These are phyloP conservation scores for Blepharisma undulans DNA, from an alignment of 169 alveolate genomes.

Conservation along the genomic window DNA sequence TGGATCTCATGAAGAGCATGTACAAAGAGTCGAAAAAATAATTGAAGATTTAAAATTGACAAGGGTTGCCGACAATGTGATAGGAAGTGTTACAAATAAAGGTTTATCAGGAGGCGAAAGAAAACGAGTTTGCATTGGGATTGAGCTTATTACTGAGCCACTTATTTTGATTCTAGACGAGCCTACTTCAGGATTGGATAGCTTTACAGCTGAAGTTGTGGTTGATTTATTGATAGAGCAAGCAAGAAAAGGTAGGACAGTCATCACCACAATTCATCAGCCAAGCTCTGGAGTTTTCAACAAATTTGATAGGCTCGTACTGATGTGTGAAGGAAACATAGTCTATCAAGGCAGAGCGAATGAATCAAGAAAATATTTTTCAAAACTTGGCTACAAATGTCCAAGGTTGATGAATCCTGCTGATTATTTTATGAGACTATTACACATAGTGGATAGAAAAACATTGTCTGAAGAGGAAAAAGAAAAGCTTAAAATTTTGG, in stretches of 20 bases:
- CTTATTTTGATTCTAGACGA: slow-evolving; percentile 87
- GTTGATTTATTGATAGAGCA: slow-evolving; percentile 68
- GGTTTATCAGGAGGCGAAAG: slow-evolving; percentile 93
- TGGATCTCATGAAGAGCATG: not conserved
- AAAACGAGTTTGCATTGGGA: slow-evolving; percentile 89
- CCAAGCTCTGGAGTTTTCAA: slow-evolving; percentile 78
- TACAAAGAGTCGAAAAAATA: slow-evolving; percentile 48
- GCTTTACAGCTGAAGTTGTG: slow-evolving; percentile 80
- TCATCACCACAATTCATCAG: slow-evolving; percentile 79
- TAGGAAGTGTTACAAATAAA: slow-evolving; percentile 77
- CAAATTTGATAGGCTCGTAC: slow-evolving; percentile 72
- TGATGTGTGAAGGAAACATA: slow-evolving; percentile 72
- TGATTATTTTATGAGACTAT: slow-evolving; percentile 56
- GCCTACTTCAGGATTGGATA: slow-evolving; percentile 90
- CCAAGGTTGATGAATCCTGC: slow-evolving; percentile 68
- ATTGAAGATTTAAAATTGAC: slow-evolving; percentile 55
- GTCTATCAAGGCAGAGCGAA: slow-evolving; percentile 63
- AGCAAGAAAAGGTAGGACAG: slow-evolving; percentile 79
- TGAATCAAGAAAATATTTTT: slow-evolving; percentile 44
- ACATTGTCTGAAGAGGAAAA: not conserved
- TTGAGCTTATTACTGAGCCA: slow-evolving; percentile 90
- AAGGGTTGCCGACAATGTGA: slow-evolving; percentile 59
- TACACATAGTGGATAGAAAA: slow-evolving; percentile 3
- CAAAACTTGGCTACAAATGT: slow-evolving; percentile 59
- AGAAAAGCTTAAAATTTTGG: slow-evolving; percentile 4